Percentiles rank a stretch among this genome's conserved stretches.
phyloP scores from a whole-genome alignment of 768 basidiomycete genomes.

The Auricularia auricula-judae region DNA sequence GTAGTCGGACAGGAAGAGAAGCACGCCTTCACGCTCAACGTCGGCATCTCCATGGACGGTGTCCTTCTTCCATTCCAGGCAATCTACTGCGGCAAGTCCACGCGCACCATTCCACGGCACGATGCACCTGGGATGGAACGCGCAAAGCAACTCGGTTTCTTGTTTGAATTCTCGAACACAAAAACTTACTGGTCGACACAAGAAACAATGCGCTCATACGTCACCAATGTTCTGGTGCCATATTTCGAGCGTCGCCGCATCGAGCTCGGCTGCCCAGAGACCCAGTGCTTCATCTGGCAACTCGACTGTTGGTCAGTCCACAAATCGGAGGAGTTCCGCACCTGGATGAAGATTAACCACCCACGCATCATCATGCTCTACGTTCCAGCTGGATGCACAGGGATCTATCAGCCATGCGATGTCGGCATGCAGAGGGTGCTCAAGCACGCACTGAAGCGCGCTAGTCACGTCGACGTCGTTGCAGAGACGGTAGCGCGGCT shows the following conservation, averaged over 20 bases:
- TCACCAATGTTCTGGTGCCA: not conserved
- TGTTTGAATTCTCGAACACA: conserved; percentile 16
- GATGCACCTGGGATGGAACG: conserved; percentile 12
- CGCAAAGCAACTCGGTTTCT: conserved; percentile 13
- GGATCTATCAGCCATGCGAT: conserved; percentile 21
- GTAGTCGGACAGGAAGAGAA: conserved; percentile 29
- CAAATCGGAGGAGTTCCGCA: conserved; percentile 21
- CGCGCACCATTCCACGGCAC: conserved; percentile 15
- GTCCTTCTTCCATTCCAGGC: conserved; percentile 26
- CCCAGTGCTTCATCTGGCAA: conserved; percentile 13
- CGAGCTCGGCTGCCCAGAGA: not conserved
- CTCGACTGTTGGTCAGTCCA: conserved; percentile 28
- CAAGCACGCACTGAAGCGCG: conserved; percentile 23
- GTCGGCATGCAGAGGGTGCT: conserved; percentile 26
- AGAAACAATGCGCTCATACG: not conserved
- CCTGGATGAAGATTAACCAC: conserved; percentile 19
- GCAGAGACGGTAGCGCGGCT: conserved; percentile 18
- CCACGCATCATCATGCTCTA: conserved; percentile 15
- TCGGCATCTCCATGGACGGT: conserved; percentile 21
- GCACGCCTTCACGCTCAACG: conserved; percentile 28
- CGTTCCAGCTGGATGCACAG: conserved; percentile 16
- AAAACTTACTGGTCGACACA: conserved; percentile 3
- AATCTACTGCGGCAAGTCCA: conserved; percentile 22
- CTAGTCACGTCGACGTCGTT: conserved; percentile 26
- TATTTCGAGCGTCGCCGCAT: not conserved